These are phyloP conservation scores for Kodamaea sp. DNA, from an alignment of 1,139 yeast genomes.

Conservation along the genomic window DNA sequence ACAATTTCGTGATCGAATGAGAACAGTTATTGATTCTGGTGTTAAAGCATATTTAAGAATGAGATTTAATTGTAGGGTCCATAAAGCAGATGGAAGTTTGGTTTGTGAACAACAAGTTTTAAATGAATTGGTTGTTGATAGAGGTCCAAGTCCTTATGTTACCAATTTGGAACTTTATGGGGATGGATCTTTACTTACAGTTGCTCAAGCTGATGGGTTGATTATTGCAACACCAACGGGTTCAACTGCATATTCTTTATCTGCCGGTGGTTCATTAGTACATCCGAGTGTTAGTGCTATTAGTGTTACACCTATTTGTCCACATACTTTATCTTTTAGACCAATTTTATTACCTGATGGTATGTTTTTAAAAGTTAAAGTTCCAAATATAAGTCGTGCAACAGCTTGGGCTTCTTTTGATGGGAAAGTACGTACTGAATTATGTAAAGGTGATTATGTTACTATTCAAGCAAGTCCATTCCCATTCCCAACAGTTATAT, in stretches of 20 bases:
- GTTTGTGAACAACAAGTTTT: constrained; percentile 75
- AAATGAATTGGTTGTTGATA: constrained; percentile 78
- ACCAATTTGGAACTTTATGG: constrained; percentile 82
- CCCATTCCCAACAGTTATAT: constrained; percentile 82
- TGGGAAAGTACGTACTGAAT: constrained; percentile 73
- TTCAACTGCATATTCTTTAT: constrained; percentile 83
- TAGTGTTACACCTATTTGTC: constrained; percentile 88
- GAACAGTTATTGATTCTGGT: constrained; percentile 59
- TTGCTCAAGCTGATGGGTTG: constrained; percentile 88
- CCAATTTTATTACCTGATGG: constrained; percentile 86
- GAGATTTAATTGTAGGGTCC: constrained; percentile 73
- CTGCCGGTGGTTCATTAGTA: constrained; percentile 88
- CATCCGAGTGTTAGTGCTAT: constrained; percentile 90
- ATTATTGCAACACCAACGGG: constrained; percentile 92
- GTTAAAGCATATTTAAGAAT: constrained; percentile 76
- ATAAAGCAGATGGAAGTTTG: constrained; percentile 52
- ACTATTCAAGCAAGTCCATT: constrained; percentile 74
- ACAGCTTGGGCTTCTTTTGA: constrained; percentile 93
- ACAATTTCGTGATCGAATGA: constrained; percentile 55
- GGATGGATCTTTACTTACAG: constrained; percentile 72
- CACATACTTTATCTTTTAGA: constrained; percentile 83
- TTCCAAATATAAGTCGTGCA: constrained; percentile 63
- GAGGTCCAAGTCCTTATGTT: constrained; percentile 87
- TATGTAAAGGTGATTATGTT: constrained; percentile 70
- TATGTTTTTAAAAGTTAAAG: constrained; percentile 71